Percentiles rank a stretch among this genome's conserved stretches.
phyloP scores from a whole-genome alignment of 2,329 filamentous ascomycete genomes.

The Teratosphaeria gauchensis region DNA sequence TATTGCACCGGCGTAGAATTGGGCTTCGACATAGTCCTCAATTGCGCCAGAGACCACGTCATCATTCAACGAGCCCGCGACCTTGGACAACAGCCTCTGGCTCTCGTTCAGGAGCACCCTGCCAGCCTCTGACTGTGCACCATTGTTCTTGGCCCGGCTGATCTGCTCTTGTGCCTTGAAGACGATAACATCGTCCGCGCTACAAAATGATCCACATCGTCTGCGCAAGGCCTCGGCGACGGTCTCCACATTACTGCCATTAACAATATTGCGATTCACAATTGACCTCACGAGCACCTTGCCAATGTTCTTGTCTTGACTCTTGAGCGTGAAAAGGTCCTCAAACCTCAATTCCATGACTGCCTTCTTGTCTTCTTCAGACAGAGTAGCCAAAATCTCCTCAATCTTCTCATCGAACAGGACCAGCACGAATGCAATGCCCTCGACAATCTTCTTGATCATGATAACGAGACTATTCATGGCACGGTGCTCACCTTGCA shows the following conservation, averaged over 20 bases:
- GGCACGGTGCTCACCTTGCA: slow-evolving; percentile 90
- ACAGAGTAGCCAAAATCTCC: slow-evolving; percentile 72
- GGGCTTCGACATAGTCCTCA: slow-evolving; percentile 66
- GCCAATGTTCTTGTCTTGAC: slow-evolving; percentile 74
- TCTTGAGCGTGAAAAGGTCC: slow-evolving; percentile 63
- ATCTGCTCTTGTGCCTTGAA: slow-evolving; percentile 97
- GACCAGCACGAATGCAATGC: slow-evolving; percentile 90
- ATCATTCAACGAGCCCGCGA: slow-evolving; percentile 65
- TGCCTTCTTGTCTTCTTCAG: slow-evolving; percentile 57
- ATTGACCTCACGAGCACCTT: slow-evolving; percentile 95
- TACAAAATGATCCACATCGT: slow-evolving; percentile 94
- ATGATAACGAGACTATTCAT: slow-evolving; percentile 77
- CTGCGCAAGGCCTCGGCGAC: slow-evolving; percentile 89
- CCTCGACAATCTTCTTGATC: slow-evolving; percentile 85
- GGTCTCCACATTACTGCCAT: slow-evolving; percentile 92
- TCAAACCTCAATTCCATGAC: slow-evolving; percentile 78
- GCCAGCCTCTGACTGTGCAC: slow-evolving; percentile 63
- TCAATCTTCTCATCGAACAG: slow-evolving; percentile 88
- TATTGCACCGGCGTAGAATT: slow-evolving; percentile 87
- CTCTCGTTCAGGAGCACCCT: slow-evolving; percentile 81
- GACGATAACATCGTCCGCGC: slow-evolving; percentile 90
- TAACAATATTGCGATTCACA: slow-evolving; percentile 94
- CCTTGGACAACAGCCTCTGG: slow-evolving; percentile 75
- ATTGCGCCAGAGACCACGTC: slow-evolving; percentile 72
- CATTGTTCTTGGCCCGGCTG: slow-evolving; percentile 75